Conservation (phyloP, 805 yeast species). For the Hanseniaspora guilliermondii region DNA sequence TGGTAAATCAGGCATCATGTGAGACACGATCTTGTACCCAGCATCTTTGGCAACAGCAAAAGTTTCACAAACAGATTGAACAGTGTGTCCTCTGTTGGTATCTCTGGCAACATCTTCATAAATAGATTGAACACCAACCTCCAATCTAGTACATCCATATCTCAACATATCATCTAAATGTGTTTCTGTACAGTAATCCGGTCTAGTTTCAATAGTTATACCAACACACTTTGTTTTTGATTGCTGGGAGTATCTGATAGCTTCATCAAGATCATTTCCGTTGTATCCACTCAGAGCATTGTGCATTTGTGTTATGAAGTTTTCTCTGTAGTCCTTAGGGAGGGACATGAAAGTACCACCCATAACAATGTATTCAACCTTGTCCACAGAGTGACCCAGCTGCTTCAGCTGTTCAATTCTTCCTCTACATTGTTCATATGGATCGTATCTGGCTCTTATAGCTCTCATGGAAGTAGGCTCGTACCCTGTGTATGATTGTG, state of each 20-base stretch:
- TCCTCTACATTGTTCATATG: conserved; percentile 96
- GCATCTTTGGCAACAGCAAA: conserved; percentile 95
- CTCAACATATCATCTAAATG: conserved; percentile 90
- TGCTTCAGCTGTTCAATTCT: conserved; percentile 91
- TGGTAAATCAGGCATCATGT: conserved; percentile 99
- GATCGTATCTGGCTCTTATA: conserved; percentile 95
- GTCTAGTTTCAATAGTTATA: conserved; percentile 94
- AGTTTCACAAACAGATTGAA: conserved; percentile 88
- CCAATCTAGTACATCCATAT: conserved; percentile 93
- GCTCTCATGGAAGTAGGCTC: conserved; percentile 99
- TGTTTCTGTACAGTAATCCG: conserved; percentile 93
- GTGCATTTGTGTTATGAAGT: conserved; percentile 77
- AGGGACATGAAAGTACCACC: conserved; percentile 98
- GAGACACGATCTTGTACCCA: conserved; percentile 93
- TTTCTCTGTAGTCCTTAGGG: conserved; percentile 79
- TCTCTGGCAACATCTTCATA: conserved; percentile 98
- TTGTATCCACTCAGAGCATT: conserved; percentile 90
- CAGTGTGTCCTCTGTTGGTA: conserved; percentile 96
- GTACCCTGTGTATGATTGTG: conserved; percentile 96
- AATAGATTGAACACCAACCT: conserved; percentile 92
- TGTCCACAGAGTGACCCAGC: conserved; percentile 91
- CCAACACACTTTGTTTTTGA: conserved; percentile 96
- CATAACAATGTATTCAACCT: conserved; percentile 95
- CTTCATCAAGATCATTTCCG: conserved; percentile 79
- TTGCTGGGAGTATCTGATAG: conserved; percentile 81